A percentile compares a stretch with the other conserved stretches of the same genome.
phyloP scores from a whole-genome alignment of 2,329 filamentous ascomycete genomes.

The Metarhizium humberi region DNA sequence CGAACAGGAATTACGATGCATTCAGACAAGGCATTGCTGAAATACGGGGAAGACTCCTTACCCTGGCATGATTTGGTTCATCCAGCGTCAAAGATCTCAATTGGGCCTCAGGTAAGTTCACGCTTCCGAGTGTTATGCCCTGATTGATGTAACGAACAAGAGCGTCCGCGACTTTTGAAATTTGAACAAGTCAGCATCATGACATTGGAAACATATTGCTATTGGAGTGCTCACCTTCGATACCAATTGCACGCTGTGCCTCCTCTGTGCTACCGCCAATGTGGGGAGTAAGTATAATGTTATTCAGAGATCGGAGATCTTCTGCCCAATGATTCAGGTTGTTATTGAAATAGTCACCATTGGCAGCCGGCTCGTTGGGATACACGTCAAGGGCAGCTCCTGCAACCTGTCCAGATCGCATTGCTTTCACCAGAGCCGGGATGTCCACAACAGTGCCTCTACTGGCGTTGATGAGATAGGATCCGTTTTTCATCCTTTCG shows the following conservation, averaged over 20 bases:
- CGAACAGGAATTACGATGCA: neutral
- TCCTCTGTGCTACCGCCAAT: slow-evolving; percentile 98
- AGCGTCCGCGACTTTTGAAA: slow-evolving; percentile 59
- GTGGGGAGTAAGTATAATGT: slow-evolving; percentile 91
- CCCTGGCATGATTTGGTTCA: slow-evolving; percentile 79
- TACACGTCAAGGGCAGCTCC: slow-evolving; percentile 96
- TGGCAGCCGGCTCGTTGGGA: slow-evolving; percentile 84
- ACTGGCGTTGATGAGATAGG: slow-evolving; percentile 93
- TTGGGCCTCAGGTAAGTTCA: slow-evolving; percentile 93
- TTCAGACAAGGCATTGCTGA: neutral
- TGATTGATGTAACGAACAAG: slow-evolving; percentile 94
- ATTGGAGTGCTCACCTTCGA: slow-evolving; percentile 51
- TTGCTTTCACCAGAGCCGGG: slow-evolving; percentile 78
- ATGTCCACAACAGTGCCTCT: slow-evolving; percentile 93
- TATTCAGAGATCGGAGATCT: slow-evolving; percentile 76
- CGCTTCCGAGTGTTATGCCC: slow-evolving; percentile 80
- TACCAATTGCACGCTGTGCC: slow-evolving; percentile 89
- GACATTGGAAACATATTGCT: neutral
- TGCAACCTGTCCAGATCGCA: slow-evolving; percentile 76
- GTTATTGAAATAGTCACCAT: slow-evolving; percentile 90
- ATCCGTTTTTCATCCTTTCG: slow-evolving; percentile 81
- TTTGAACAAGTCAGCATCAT: neutral
- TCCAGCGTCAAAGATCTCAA: slow-evolving; percentile 85
- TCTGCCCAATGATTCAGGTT: slow-evolving; percentile 75
- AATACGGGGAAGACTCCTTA: slow-evolving; percentile 21